Conservation (phyloP, 306 rosid genomes). For the Luffa aegyptiaca region DNA sequence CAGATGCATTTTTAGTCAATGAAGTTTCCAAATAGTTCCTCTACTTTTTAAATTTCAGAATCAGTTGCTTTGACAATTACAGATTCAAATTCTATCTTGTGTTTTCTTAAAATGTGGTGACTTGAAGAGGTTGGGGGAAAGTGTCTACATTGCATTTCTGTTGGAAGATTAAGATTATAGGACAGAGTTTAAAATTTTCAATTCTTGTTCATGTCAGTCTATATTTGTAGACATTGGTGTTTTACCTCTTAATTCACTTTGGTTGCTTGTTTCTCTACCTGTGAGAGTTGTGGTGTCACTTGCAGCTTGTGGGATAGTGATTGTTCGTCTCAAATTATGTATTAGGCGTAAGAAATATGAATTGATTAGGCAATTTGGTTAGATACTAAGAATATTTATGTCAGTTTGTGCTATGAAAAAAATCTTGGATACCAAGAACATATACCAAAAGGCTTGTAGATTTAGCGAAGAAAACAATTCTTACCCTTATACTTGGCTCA, state of each 20-base stretch:
- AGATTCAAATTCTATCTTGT: neutral
- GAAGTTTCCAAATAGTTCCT: neutral
- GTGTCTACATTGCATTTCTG: neutral
- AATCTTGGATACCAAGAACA: neutral
- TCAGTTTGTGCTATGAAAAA: neutral
- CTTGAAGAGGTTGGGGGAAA: neutral
- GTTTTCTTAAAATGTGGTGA: neutral
- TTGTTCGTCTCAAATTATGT: neutral
- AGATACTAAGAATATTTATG: neutral
- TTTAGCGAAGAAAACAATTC: neutral
- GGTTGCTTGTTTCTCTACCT: neutral
- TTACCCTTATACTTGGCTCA: neutral
- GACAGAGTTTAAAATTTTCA: neutral
- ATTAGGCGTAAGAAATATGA: neutral
- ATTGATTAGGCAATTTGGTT: neutral
- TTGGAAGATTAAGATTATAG: neutral
- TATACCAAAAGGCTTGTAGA: neutral
- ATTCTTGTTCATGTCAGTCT: neutral
- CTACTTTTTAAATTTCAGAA: neutral
- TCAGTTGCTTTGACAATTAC: neutral
- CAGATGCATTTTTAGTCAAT: neutral
- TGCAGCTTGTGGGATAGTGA: neutral
- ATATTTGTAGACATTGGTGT: neutral
- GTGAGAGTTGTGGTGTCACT: neutral
- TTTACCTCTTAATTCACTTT: neutral